Evolutionary conservation across 768 basidiomycete species (phyloP).

Genomic region (Wakefieldia striispora): DNA sequence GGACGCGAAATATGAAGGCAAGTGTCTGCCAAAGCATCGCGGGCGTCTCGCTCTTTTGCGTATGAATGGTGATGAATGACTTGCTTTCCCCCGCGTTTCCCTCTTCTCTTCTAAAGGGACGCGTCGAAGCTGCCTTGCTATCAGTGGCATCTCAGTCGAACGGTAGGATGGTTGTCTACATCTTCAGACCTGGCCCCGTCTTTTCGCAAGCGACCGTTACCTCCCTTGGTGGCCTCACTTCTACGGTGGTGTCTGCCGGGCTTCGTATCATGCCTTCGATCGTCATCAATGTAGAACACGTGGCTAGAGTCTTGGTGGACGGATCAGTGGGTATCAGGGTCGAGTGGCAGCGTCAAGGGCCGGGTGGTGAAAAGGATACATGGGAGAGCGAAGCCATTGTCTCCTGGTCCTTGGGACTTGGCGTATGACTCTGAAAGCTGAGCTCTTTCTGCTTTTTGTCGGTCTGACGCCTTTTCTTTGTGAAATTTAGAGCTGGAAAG

Average conservation of each 20-base stretch:
- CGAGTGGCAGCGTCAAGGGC: constrained; percentile 23
- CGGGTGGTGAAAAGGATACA: constrained; percentile 16
- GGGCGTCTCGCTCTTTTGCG: background rate
- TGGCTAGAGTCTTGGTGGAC: constrained; percentile 25
- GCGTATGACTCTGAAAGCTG: constrained; percentile 8
- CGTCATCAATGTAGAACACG: constrained; percentile 19
- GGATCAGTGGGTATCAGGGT: constrained; percentile 26
- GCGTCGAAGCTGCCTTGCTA: constrained; percentile 19
- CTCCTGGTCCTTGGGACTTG: constrained; percentile 21
- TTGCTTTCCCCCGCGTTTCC: too few species aligned
- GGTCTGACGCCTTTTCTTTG: background rate
- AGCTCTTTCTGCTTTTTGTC: too few species aligned
- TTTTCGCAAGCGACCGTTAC: constrained; percentile 10
- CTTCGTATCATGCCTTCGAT: constrained; percentile 22
- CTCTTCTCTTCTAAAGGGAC: constrained; percentile 13
- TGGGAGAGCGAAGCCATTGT: constrained; percentile 30
- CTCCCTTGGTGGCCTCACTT: constrained; percentile 18
- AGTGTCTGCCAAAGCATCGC: background rate
- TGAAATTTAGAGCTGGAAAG: too few species aligned
- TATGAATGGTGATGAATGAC: too few species aligned
- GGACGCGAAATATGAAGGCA: constrained; percentile 27
- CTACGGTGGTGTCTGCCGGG: constrained; percentile 17
- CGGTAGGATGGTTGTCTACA: constrained; percentile 10
- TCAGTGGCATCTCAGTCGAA: constrained; percentile 13
- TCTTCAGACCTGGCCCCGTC: constrained; percentile 21